Evolutionary conservation across 352 stramenopile genomes (phyloP).

Genomic region (Blastocystis sp.): DNA sequence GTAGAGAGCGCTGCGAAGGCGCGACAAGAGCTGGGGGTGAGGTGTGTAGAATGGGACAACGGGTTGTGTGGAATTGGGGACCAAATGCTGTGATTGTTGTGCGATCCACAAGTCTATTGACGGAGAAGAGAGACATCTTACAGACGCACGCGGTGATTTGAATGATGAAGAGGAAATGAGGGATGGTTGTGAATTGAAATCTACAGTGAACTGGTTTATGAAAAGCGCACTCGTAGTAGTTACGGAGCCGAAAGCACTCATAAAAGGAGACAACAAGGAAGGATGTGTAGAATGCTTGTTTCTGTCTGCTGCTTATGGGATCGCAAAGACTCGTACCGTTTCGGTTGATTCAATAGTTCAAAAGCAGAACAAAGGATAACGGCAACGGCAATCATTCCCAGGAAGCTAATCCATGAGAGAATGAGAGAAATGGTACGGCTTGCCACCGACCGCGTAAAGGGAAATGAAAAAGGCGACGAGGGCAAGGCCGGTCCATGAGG

Average conservation of each 20-base stretch:
- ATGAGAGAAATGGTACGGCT: neutral
- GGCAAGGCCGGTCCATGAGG: neutral
- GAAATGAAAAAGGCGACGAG: neutral
- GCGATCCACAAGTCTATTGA: neutral
- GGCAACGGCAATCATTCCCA: neutral
- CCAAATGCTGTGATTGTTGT: neutral
- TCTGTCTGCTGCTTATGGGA: neutral
- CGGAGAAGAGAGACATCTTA: neutral
- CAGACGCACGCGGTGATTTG: neutral
- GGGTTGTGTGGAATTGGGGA: neutral
- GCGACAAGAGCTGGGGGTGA: neutral
- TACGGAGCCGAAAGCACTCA: conserved; percentile 10
- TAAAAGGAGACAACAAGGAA: neutral
- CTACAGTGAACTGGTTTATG: neutral
- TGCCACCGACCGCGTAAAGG: conserved; percentile 13
- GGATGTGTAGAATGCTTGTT: neutral
- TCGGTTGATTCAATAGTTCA: neutral
- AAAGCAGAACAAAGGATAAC: neutral
- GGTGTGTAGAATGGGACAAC: neutral
- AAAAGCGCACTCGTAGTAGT: neutral
- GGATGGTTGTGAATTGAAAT: neutral
- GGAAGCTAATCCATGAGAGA: neutral
- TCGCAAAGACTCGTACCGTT: neutral
- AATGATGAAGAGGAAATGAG: neutral
- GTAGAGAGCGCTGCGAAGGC: conserved; percentile 21